Percentiles rank a stretch among this genome's conserved stretches.
Evolutionary conservation across 257 asterid species (phyloP).

Genomic region (Nicotiana otophora): DNA sequence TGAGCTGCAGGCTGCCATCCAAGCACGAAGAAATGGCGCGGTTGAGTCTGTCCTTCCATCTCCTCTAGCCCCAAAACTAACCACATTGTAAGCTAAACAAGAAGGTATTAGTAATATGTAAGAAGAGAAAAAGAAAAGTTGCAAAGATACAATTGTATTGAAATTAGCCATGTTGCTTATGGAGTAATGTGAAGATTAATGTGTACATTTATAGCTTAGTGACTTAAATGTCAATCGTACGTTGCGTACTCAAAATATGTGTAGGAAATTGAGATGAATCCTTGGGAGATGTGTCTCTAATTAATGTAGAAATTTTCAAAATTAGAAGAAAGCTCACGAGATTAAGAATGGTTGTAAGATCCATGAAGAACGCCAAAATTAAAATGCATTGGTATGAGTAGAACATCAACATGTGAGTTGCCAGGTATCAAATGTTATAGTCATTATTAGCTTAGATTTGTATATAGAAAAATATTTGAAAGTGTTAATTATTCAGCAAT

Average conservation of each 20-base stretch:
- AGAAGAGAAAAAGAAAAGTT: slow-evolving; percentile 2
- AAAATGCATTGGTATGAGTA: slow-evolving; percentile 15
- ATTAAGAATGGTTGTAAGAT: slow-evolving; percentile 13
- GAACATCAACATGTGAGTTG: slow-evolving; percentile 27
- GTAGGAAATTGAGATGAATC: background rate
- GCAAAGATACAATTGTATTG: slow-evolving; percentile 5
- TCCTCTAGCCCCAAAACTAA: slow-evolving; percentile 55
- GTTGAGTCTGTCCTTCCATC: slow-evolving; percentile 74
- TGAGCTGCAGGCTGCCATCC: slow-evolving; percentile 70
- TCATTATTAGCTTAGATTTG: background rate
- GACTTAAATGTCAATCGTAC: background rate
- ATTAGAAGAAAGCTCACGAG: background rate
- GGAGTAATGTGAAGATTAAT: slow-evolving; percentile 8
- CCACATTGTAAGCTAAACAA: slow-evolving; percentile 46
- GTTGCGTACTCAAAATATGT: background rate
- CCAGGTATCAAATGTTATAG: background rate
- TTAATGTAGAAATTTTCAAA: background rate
- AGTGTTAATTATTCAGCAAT: background rate
- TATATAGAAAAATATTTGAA: background rate
- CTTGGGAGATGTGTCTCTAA: background rate
- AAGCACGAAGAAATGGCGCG: slow-evolving; percentile 44
- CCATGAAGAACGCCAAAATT: slow-evolving; percentile 23
- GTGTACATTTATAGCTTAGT: background rate
- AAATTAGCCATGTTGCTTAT: background rate
- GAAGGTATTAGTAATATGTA: slow-evolving; percentile 3